Evolutionary conservation across 306 rosid species (phyloP), one percentile per base, ranked within the genome.

Genomic region (Acacia acuminata): DNA sequence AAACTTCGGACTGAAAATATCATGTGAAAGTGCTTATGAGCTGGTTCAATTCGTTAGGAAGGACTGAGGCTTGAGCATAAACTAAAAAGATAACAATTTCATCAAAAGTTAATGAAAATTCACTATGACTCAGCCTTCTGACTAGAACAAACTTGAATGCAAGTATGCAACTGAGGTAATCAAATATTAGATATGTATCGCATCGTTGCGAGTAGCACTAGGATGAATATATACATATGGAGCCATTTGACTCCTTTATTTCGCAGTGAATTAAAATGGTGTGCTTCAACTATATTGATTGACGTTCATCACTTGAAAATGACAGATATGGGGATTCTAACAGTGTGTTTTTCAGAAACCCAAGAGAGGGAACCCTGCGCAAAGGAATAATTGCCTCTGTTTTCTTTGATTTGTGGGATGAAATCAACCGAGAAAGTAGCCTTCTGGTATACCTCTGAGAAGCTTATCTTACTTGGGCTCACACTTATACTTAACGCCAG

Each of bases 361-460:
- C 97, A 90, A 0, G 34, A 83, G 71, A 90, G n/a, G 32, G 84
- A 82, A 6, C 97, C 94, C 36, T 86, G 89, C 45, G 84, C 51
- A 11, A 81, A 79, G 7, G 38, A 76, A 42, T 48, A 15, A 55
- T 83, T 79, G 5, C 77, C 75, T 36, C 86, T 77, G 16, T 76
- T 79, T 44, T 77, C 84, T 20, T 80, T 73, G 0, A 5, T 43
- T n/a, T 81, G 14, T 24, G 93, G 89, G 17, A 63, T 70, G 63
- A 91, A 86, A n/a, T 77, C 88, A 10, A 81, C 84, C 0, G 56
- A 36, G 83, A 74, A 92, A 1, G 81, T 88, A 5, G 69, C 48
- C 72, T 78, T 85, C 77, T 90, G 88, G 74, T 86, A 88, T 20
- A 80, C 71, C 83, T 83, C 72, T 0, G 82, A 76, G 81, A 90